A percentile compares a stretch with the other conserved stretches of the same genome.
Conservation (phyloP, 352 stramenopile species). For the Discostella stelligera region DNA sequence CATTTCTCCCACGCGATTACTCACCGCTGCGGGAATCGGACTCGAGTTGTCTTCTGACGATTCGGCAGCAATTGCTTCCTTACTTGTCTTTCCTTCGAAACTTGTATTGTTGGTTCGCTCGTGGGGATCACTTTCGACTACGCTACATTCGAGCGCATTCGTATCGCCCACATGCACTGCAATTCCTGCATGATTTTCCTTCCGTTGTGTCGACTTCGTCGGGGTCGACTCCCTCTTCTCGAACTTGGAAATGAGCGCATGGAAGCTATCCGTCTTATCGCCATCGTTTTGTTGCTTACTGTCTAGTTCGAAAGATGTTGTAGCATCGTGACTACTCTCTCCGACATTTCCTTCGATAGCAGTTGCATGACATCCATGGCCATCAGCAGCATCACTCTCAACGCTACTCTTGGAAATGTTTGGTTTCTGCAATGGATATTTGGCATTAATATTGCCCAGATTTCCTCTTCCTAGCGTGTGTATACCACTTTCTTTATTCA, state of each 20-base stretch:
- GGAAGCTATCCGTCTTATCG: not conserved
- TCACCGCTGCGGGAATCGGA: not conserved
- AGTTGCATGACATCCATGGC: no score
- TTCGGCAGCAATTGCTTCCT: no score
- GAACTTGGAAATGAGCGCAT: constrained; percentile 9
- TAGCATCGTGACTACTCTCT: not conserved
- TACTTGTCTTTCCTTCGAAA: no score
- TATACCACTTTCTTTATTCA: not conserved
- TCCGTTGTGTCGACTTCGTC: not conserved
- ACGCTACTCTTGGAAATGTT: not conserved
- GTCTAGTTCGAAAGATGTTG: not conserved
- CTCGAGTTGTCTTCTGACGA: not conserved
- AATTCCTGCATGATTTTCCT: not conserved
- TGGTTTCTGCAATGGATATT: not conserved
- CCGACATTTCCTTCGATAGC: not conserved
- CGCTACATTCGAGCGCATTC: no score
- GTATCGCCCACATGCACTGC: not conserved
- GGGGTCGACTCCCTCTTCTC: not conserved
- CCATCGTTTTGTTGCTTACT: not conserved
- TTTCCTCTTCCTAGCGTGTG: not conserved
- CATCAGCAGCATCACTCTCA: no score
- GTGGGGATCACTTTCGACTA: no score
- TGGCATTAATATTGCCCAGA: not conserved
- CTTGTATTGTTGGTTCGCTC: no score
- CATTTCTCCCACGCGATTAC: not conserved